Evolutionary conservation across 208 protist species (phyloP), one percentile per base, ranked within the genome.

Genomic region (Trypanosoma mega): DNA sequence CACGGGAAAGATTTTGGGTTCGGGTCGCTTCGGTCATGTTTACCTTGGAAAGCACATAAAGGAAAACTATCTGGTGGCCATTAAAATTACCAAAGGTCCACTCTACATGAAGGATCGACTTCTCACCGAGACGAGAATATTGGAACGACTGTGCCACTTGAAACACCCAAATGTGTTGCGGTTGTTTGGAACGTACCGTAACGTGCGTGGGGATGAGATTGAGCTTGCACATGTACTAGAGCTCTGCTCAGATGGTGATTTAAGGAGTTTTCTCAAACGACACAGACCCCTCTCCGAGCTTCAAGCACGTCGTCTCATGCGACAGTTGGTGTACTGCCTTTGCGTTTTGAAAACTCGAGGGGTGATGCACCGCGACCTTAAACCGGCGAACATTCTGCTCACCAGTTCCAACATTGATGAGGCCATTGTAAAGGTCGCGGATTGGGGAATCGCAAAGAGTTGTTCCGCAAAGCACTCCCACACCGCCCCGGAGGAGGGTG

Each of bases 361-460:
- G 44, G 72, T 94, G 47, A 78, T 93, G 30, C 93, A 97, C 52
- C 85, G 93, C 50, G 93, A 97, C 56, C 60, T 97, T 26, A 97
- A 97, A 53, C 88, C 89, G 0, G 90, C 80, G 0, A 97, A 97
- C 37, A 46, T 95, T 45, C 63, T 96, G 18, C 61, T 97, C 7
- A 85, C 72, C 18, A 67, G 57, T 27, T 48, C 31, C 0, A 72
- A 85, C 50, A 68, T 78, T 56, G 76, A 83, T 50, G 56, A 67
- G 63, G 78, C 80, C 39, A 70, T 70, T 58, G 60, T 90, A 36
- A 82, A 80, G 51, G 57, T 91, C 18, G 80, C 80, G 2, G 84
- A 91, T 62, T 90, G 78, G 49, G 83, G 83, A 8, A 86, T 86
- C 70, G 83, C 83, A n/a, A 82, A 72, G 50, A 20, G 36, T 48